Conservation (phyloP, 176 grass and related monocot genomes). For the Melocanna baccifera region DNA sequence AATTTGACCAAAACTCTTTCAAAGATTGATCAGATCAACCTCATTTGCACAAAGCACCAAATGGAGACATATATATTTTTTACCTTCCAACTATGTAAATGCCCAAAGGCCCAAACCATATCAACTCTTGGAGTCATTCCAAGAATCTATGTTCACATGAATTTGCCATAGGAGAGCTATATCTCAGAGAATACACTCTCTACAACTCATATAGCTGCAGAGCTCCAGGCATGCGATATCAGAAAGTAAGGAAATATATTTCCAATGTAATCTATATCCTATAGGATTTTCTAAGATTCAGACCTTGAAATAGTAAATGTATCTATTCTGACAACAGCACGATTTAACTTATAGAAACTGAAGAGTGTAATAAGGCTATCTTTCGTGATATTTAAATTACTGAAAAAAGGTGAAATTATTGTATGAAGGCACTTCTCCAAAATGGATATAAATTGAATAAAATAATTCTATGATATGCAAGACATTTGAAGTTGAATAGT, state of each 20-base stretch:
- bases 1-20: neutral
- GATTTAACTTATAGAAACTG: neutral
- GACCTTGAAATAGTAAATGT: neutral
- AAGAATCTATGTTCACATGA: neutral
- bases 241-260: constrained; percentile 4
- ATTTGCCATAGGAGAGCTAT: neutral
- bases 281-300: constrained; percentile 12
- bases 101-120: neutral
- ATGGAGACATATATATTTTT: neutral
- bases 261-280: neutral
- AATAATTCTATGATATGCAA: neutral
- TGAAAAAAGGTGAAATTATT: neutral
- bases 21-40: neutral
- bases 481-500: neutral
- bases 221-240: neutral
- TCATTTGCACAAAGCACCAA: neutral
- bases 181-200: neutral
- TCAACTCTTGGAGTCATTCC: neutral
- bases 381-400: neutral
- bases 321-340: neutral
- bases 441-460: neutral
- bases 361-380: neutral
- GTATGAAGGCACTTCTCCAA: neutral
- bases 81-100: neutral
- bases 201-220: neutral